Evolutionary conservation across 2,329 filamentous ascomycete genomes (phyloP), one percentile per base, ranked within the genome.

Genomic region (Pseudogymnoascus sp.): DNA sequence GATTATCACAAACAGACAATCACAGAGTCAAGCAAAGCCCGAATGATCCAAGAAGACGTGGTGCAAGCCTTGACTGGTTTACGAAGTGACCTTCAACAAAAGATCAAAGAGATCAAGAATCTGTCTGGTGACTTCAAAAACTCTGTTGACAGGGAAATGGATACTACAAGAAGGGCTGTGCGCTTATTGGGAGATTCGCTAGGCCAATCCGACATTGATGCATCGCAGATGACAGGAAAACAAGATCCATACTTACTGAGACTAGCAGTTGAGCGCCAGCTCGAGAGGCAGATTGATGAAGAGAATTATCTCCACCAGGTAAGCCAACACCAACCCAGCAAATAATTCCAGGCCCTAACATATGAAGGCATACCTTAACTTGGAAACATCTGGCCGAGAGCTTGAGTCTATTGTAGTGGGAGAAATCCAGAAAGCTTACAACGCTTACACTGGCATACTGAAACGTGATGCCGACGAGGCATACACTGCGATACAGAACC

Each of bases 41-140:
- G 84, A 63, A 92, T 96, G 66, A 93, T 97, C 63, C 91, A 97
- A 73, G 87, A 88, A 65, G 93, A 97, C 71, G 92, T 99, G 55
- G 91, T 97, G 66, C 81, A 90, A 60, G 92, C 93, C 61, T 80
- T 99, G 62, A 91, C 88, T 1, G 92, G 92, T 1, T 79, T 99
- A 61, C 82, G 95, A 63, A 93, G 87, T 71, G 95, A 99, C 74
- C 80, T 99, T 16, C 89, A 89, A 65, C 91, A 96, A 74, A 99
- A 99, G 79, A 96, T 96, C 75, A 99, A 97, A 76, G 95, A 99
- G 77, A 99, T 99, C 78, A 96, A 96, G 78, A 88, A 87, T 68
- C 80, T 99, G 14, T 90, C 91, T 5, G 90, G 92, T 14, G 95
- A 99, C 75, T 99, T 99, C 78, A 96, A 96, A 77, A 99, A 96